These are phyloP conservation scores for Gossypium schwendimanii DNA, from an alignment of 441 rosid genomes.

Conservation along the genomic window DNA sequence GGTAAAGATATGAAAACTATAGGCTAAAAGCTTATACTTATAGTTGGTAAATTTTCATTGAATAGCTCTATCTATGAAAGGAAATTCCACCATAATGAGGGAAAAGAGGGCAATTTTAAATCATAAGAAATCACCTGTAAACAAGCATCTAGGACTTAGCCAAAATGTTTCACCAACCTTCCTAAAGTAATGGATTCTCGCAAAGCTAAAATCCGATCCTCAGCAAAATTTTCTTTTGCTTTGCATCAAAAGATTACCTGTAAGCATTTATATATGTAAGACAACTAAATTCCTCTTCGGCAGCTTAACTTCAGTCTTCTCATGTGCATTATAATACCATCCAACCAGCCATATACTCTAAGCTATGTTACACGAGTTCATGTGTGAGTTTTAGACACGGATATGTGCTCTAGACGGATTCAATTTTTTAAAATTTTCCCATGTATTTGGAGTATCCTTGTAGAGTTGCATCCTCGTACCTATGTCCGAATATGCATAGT, in stretches of 20 bases:
- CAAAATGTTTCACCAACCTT: too few species aligned
- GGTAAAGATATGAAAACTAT: background rate
- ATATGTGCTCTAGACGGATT: too few species aligned
- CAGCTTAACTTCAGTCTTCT: background rate
- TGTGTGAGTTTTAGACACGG: too few species aligned
- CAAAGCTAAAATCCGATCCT: too few species aligned
- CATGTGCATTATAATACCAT: background rate
- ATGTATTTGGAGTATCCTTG: too few species aligned
- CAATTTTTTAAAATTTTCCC: too few species aligned
- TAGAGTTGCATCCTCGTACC: too few species aligned
- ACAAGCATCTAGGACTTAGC: background rate
- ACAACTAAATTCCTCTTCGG: background rate
- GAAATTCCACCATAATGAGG: background rate
- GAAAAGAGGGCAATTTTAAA: background rate
- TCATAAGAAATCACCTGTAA: background rate
- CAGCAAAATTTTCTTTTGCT: background rate
- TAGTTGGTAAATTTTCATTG: background rate
- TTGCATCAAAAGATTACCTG: background rate
- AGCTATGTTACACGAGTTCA: background rate
- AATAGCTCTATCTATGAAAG: background rate
- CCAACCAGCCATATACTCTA: background rate
- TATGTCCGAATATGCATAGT: too few species aligned
- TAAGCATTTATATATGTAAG: background rate
- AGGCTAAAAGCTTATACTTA: background rate
- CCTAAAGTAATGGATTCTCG: too few species aligned